Percentiles rank a stretch among this genome's conserved stretches.
Evolutionary conservation across 164 flowering plant species (phyloP).

Genomic region (Dillenia suffruticosa): DNA sequence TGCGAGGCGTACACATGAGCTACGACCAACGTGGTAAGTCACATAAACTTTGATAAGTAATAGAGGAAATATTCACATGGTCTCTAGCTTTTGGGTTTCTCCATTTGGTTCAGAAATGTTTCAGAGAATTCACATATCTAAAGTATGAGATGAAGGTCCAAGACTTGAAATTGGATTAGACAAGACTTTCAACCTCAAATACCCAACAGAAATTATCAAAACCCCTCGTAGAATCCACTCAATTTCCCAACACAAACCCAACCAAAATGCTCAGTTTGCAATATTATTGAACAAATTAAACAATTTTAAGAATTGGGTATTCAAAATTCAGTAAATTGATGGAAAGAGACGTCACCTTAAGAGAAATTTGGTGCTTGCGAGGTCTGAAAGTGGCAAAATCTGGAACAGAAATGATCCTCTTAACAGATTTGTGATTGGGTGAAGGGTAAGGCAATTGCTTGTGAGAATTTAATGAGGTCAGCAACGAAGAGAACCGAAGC

Average conservation of each 20-base stretch:
- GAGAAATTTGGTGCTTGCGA: constrained; percentile 15
- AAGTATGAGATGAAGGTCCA: too few species aligned
- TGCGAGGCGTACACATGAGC: too few species aligned
- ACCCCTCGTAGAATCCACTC: too few species aligned
- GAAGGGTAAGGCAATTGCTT: constrained; percentile 8
- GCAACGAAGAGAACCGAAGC: constrained; percentile 16
- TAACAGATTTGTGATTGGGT: constrained; percentile 14
- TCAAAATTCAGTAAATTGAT: neutral
- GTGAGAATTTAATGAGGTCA: constrained; percentile 21
- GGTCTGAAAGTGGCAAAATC: constrained; percentile 10
- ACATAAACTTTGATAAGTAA: neutral
- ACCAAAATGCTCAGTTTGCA: too few species aligned
- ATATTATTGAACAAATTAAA: neutral
- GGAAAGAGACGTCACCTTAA: constrained; percentile 15
- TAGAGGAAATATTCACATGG: too few species aligned
- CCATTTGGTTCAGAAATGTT: too few species aligned
- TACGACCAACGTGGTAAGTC: constrained; percentile 3
- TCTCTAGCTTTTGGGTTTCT: too few species aligned
- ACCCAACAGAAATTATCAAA: too few species aligned
- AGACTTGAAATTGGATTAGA: too few species aligned
- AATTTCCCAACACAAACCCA: too few species aligned
- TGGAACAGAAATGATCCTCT: constrained; percentile 17
- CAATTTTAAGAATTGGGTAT: neutral
- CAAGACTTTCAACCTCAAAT: too few species aligned
- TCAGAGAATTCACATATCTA: too few species aligned